A percentile compares a stretch with the other conserved stretches of the same genome.
Evolutionary conservation across 352 stramenopile genomes (phyloP).

Genomic region (Phytophthora capsici): DNA sequence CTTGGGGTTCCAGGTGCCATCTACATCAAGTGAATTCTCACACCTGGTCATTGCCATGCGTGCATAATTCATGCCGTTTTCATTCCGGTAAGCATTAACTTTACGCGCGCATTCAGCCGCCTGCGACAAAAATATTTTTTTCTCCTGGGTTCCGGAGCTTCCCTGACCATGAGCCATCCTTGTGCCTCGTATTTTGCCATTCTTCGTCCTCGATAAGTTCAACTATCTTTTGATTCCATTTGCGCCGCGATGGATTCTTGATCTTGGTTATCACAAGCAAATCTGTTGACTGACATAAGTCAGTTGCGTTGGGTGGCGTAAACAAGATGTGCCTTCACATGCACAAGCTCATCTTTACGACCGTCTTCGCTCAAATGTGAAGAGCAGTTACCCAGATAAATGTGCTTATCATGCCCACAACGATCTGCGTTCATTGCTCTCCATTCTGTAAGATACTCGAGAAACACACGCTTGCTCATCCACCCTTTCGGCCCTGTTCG

Average conservation of each 20-base stretch:
- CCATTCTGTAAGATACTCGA: conserved; percentile 28
- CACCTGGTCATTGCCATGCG: conserved; percentile 46
- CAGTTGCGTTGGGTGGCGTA: conserved; percentile 27
- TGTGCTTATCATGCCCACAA: conserved; percentile 15
- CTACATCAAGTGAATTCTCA: background rate
- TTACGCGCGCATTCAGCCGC: conserved; percentile 18
- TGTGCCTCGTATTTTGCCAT: conserved; percentile 35
- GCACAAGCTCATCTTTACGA: conserved; percentile 4
- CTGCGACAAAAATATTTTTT: conserved; percentile 33
- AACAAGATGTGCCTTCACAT: conserved; percentile 10
- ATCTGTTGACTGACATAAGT: conserved; percentile 36
- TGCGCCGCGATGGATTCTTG: conserved; percentile 30
- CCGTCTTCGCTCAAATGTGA: too few relatives aligned
- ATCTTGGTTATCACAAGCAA: conserved; percentile 44
- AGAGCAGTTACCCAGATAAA: conserved; percentile 35
- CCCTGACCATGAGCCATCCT: conserved; percentile 31
- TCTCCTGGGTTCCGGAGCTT: conserved; percentile 42
- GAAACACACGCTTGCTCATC: conserved; percentile 32
- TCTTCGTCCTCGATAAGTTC: conserved; percentile 23
- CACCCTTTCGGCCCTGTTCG: conserved; percentile 32
- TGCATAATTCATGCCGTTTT: conserved; percentile 31
- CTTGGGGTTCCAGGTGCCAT: background rate
- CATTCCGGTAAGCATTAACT: conserved; percentile 12
- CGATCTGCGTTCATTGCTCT: conserved; percentile 13
- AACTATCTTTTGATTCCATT: conserved; percentile 41